Evolutionary conservation across 2,329 filamentous ascomycete genomes (phyloP), one percentile per base, ranked within the genome.

Genomic region (Dactylellina leptospora): DNA sequence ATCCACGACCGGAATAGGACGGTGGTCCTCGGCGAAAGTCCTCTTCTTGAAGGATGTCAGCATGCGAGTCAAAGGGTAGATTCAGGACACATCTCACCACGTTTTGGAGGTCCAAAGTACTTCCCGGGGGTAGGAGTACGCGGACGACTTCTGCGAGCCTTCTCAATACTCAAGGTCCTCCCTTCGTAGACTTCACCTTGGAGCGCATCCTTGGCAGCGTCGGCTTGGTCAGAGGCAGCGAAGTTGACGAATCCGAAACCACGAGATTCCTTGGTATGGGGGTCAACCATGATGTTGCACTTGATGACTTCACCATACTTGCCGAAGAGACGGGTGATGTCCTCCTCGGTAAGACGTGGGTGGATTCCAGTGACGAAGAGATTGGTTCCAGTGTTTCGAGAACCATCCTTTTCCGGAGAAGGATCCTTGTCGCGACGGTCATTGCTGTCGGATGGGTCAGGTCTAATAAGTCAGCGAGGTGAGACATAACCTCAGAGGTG

Each of bases 221-320:
- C 95, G 75, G 95, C 95, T 82, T 96, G 91, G 62, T 97, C 93
- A 51, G 91, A 87, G 68, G 92, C 96, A 73, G 92, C 88, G 93
- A 99, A 97, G 85, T 99, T 97, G 80, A 99, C 95, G 83, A 99
- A 99, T 63, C 95, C 95, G 76, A 99, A 99, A 76, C 95, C 95
- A 81, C 95, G 95, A 77, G 93, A 97, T 82, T 99, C 95, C 83
- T 96, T 96, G 78, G 91, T 96, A 82, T 99, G 95, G 74, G 95
- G 95, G 79, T 99, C 95, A 79, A 93, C 88, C 95, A 99, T 99
- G 83, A 99, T 99, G 81, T 97, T 96, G 84, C 93, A 97, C 83
- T 96, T 97, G 83, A 97, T 93, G 56, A 99, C 95, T 80, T 96
- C 92, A 77, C 95, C 95, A 78, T 97, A 97, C 83, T 97, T 99